Percentiles rank a stretch among this genome's conserved stretches.
phyloP scores from a whole-genome alignment of 2,329 filamentous ascomycete genomes.

The Hypoxylon sp. region DNA sequence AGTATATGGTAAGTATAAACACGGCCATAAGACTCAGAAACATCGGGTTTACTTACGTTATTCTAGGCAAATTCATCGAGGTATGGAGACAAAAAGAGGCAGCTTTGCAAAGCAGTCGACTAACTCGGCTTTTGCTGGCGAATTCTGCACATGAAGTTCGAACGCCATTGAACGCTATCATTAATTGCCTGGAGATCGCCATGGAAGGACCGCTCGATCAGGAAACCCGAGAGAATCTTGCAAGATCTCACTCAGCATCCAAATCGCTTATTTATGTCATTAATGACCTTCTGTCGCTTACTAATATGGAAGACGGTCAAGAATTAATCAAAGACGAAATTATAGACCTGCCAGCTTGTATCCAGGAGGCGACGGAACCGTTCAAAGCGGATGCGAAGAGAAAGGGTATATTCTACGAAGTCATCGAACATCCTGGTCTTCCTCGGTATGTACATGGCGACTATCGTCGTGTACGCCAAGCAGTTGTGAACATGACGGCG shows the following conservation, averaged over 20 bases:
- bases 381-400: constrained; percentile 81
- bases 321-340: constrained; percentile 84
- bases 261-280: constrained; percentile 95
- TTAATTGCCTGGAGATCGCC: constrained; percentile 94
- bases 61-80: constrained; percentile 80
- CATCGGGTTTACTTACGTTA: constrained; percentile 25
- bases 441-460: constrained; percentile 83
- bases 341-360: constrained; percentile 79
- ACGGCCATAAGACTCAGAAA: background rate
- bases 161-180: constrained; percentile 92
- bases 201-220: constrained; percentile 83
- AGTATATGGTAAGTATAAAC: constrained; percentile 77
- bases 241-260: constrained; percentile 89
- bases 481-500: constrained; percentile 84
- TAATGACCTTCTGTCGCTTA: constrained; percentile 90
- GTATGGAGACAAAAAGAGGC: constrained; percentile 94
- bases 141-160: constrained; percentile 94
- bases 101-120: constrained; percentile 83
- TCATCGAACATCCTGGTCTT: constrained; percentile 76
- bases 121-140: constrained; percentile 83
- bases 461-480: constrained; percentile 83
- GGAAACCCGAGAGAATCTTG: constrained; percentile 87
- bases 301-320: constrained; percentile 87
- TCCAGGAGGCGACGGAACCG: constrained; percentile 82
- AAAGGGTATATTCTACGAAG: constrained; percentile 80